Evolutionary conservation across 1,139 yeast species (phyloP), one percentile per base, ranked within the genome.

Genomic region (Debaryomyces subglobosus): DNA sequence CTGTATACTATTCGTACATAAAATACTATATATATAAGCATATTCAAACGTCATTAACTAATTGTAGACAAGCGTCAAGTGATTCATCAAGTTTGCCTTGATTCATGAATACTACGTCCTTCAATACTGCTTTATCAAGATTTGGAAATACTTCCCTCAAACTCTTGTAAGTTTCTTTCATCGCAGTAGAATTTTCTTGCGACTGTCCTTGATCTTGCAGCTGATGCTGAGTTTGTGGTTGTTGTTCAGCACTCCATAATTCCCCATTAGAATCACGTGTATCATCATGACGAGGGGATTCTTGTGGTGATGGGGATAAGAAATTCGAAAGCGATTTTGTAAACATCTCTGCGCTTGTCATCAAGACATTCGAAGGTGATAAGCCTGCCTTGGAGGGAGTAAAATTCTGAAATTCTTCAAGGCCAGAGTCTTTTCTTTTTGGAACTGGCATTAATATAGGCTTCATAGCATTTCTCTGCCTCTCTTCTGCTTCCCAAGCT

Each of bases 81-180:
- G 94, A 86, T 8, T 78, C 79, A 23, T 92, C 96, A 18, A 88
- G 77, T 46, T 86, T 75, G 20, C 89, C 88, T 48, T 82, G 77
- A 60, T 86, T 86, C 63, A 86, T 82, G 1, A 72, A 69, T 25
- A 89, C 77, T 3, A 91, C 85, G 61, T 91, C 97, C 47, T 77
- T 81, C 45, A 91, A 74, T 1, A 91, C 72, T 0, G 81, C 86
- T 36, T 71, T 71, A 56, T 90, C 97, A 50, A 90, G 69, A 33
- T 72, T 73, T 1, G 97, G 96, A 66, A 91, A 90, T 82, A 91
- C 88, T 48, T 84, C 85, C 27, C 70, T 70, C 44, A 91, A 71
- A 2, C 81, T 79, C 3, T 69, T 69, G 44, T 65, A 72, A 0
- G 72, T 61, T 34, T 62, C 61, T 27, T 64, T 61, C 50, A 64